Evolutionary conservation across 768 basidiomycete species (phyloP), one percentile per base, ranked within the genome.

Genomic region (Rhodosporidiobolus sp.): DNA sequence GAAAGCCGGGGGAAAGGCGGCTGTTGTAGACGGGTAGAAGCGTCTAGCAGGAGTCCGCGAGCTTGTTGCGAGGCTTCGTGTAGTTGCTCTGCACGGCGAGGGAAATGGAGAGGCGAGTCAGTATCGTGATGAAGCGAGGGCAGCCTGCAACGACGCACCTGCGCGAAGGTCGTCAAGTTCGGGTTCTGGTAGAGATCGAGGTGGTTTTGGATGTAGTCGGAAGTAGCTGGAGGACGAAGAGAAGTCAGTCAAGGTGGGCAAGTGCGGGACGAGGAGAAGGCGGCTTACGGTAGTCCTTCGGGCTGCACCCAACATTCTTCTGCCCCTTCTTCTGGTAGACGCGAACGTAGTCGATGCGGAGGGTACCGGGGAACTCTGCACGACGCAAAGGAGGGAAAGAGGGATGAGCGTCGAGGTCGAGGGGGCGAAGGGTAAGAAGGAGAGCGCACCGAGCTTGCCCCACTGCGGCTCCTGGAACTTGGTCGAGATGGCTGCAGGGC

Each of bases 321-420:
- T 66, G 48, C 3, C 65, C 57, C 56, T 59, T 66, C 56, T 57
- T 58, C 45, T 66, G 65, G 57, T 59, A 66, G 9, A 66, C 65
- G n/a, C 65, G 49, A 10, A 67, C 70, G 28, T 57, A 72, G 65
- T 72, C 73, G 71, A 77, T 50, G 8, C 57, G 63, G 4, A 70
- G 59, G 70, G 85, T 82, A 12, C 86, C 84, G 0, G 94, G 95
- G 84, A 93, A 95, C 58, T 80, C 61, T 65, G 55, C 46, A 34
- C 16, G 3, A 14, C 16, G 26, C 4, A 19, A 26, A 63, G 56
- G 30, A 16, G 34, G 3, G 45, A 4, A 46, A 20, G 32, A 4
- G 45, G 38, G 12, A 46, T 57, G 34, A 34, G 26, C 28, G 4
- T n/a, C 20, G 3, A 4, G n/a, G n/a, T n/a, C 20, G 49, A 50